Conservation (phyloP, 1,284 basidiomycete genomes). For the Sanghuangporus baumii region DNA sequence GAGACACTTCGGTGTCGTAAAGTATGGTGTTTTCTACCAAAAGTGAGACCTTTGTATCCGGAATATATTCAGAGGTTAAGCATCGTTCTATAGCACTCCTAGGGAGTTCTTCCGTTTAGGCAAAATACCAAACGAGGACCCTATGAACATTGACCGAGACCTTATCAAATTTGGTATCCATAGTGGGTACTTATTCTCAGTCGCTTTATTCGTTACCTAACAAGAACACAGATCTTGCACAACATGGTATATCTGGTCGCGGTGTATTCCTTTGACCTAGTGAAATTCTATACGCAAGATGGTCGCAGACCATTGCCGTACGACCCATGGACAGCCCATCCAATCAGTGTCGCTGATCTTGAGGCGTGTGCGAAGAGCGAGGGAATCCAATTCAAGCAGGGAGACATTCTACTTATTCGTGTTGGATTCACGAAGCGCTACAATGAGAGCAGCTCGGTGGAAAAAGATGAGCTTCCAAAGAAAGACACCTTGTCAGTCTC, state of each 20-base stretch:
- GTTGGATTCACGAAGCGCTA: slow-evolving; percentile 66
- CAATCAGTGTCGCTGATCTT: slow-evolving; percentile 51
- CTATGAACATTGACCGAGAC: slow-evolving; percentile 42
- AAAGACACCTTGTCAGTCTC: slow-evolving; percentile 48
- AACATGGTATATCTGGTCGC: slow-evolving; percentile 68
- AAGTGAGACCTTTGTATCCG: slow-evolving; percentile 36
- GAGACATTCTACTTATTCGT: slow-evolving; percentile 59
- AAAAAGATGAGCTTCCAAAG: slow-evolving; percentile 39
- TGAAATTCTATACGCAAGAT: slow-evolving; percentile 42
- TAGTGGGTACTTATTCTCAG: slow-evolving; percentile 36
- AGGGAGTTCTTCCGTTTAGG: slow-evolving; percentile 31
- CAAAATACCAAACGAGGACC: slow-evolving; percentile 40
- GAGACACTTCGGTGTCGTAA: slow-evolving; percentile 51
- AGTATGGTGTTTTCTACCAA: slow-evolving; percentile 59
- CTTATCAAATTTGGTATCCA: slow-evolving; percentile 58
- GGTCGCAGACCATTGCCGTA: slow-evolving; percentile 42
- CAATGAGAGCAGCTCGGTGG: slow-evolving; percentile 37
- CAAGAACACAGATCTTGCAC: slow-evolving; percentile 52
- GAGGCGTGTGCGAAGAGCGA: slow-evolving; percentile 57
- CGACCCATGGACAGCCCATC: slow-evolving; percentile 59
- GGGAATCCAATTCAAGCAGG: slow-evolving; percentile 51
- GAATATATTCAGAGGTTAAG: neutral
- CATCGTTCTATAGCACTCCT: slow-evolving; percentile 32
- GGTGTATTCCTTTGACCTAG: slow-evolving; percentile 68
- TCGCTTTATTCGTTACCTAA: neutral